Conservation (phyloP, 495 filamentous ascomycete species). For the Usnea hakonensis region DNA sequence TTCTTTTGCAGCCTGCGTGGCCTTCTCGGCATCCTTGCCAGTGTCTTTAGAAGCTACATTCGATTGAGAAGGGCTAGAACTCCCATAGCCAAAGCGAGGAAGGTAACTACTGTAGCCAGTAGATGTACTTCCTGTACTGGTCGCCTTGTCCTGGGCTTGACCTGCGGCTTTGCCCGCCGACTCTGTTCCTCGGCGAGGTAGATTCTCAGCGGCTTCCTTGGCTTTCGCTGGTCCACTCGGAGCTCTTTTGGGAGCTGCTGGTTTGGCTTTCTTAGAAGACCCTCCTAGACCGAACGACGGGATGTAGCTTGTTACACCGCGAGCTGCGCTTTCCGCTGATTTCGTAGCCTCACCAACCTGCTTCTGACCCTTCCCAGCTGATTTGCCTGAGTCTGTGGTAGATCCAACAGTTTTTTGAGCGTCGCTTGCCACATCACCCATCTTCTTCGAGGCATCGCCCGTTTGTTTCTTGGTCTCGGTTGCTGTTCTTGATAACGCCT, state of each 20-base stretch:
- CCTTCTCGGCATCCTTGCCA: not conserved
- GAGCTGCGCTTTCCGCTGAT: not conserved
- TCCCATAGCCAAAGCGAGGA: not conserved
- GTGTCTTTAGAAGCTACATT: not conserved
- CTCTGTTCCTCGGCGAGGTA: not conserved
- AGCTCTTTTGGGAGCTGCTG: not conserved
- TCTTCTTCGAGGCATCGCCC: not conserved
- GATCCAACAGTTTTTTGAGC: not conserved
- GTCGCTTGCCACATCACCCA: not conserved
- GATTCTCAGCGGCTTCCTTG: not conserved
- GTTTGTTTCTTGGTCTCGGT: not conserved
- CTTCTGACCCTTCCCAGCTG: not conserved
- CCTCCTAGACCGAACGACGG: conserved; percentile 16
- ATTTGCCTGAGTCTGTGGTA: not conserved
- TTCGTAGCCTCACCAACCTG: not conserved
- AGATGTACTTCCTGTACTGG: not conserved
- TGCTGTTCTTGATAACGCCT: not conserved
- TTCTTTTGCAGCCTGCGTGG: not conserved
- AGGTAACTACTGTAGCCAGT: not conserved
- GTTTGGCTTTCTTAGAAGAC: conserved; percentile 8
- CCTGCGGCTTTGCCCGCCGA: not conserved
- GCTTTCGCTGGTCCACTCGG: not conserved
- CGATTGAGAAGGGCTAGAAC: not conserved
- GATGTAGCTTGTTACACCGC: conserved; percentile 16
- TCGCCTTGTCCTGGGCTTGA: not conserved